A percentile compares a stretch with the other conserved stretches of the same genome.
Conservation (phyloP, 2,329 filamentous ascomycete genomes). For the Pochonia chlamydosporia region DNA sequence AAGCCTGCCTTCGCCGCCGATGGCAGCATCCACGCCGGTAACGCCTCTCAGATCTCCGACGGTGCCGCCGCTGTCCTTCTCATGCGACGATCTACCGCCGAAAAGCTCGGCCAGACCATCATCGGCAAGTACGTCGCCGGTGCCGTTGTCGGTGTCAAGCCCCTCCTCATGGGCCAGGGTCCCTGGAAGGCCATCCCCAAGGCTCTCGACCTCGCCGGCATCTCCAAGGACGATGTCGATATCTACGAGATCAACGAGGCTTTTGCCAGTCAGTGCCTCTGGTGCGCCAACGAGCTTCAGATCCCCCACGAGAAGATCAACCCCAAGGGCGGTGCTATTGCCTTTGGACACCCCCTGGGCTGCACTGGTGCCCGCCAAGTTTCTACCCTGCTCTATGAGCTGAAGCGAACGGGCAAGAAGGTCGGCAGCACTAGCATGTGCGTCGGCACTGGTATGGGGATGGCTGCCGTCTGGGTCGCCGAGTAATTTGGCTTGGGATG, state of each 20-base stretch:
- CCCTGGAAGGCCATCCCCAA: conserved; percentile 95
- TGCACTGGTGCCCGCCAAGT: conserved; percentile 94
- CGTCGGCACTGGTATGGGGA: conserved; percentile 93
- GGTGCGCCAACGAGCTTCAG: conserved; percentile 84
- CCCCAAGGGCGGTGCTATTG: conserved; percentile 94
- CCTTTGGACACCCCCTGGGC: conserved; percentile 90
- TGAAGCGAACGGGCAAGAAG: conserved; percentile 77
- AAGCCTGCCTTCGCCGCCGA: conserved; percentile 84
- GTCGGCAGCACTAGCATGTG: conserved; percentile 95
- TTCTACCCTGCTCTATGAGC: conserved; percentile 83
- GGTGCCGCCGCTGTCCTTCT: conserved; percentile 91
- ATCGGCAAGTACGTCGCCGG: conserved; percentile 88
- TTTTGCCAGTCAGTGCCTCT: conserved; percentile 91
- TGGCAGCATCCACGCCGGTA: conserved; percentile 91
- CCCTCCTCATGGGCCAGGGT: conserved; percentile 91
- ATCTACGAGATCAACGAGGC: conserved; percentile 99
- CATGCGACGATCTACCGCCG: conserved; percentile 89
- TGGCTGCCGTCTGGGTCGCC: conserved; percentile 94
- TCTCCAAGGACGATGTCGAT: conserved; percentile 85
- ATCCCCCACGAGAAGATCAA: conserved; percentile 85
- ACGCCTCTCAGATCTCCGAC: conserved; percentile 92
- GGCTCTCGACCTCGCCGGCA: conserved; percentile 79
- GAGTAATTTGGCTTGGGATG: conserved; percentile 51
- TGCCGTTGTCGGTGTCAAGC: conserved; percentile 81
- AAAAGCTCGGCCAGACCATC: conserved; percentile 81